Evolutionary conservation across 2,329 filamentous ascomycete species (phyloP).

Genomic region (Penicillium decumbens): DNA sequence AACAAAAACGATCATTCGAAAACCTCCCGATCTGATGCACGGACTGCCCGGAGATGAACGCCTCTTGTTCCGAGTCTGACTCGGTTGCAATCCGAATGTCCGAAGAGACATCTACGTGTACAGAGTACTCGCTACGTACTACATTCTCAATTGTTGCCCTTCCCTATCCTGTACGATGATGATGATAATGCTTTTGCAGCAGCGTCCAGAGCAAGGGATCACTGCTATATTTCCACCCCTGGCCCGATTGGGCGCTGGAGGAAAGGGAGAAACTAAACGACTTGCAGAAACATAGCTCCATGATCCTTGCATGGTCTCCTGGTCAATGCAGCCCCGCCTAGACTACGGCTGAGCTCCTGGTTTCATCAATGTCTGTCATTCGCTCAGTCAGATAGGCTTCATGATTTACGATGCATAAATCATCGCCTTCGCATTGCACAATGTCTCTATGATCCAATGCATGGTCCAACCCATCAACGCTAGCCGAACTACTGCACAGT

Average conservation of each 20-base stretch:
- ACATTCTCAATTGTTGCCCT: not conserved
- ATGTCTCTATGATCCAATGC: not conserved
- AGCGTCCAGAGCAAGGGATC: slow-evolving; percentile 1
- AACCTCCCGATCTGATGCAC: not conserved
- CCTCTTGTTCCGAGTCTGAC: slow-evolving; percentile 2
- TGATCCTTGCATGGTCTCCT: slow-evolving; percentile 16
- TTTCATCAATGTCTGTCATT: slow-evolving; percentile 1
- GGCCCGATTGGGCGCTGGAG: not conserved
- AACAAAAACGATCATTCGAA: too few species aligned
- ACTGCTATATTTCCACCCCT: not conserved
- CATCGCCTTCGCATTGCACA: not conserved
- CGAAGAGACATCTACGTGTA: not conserved
- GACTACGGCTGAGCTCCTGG: slow-evolving; percentile 7
- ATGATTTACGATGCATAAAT: not conserved
- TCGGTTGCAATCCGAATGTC: not conserved
- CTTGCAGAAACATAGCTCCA: slow-evolving; percentile 6
- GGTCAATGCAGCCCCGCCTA: slow-evolving; percentile 3
- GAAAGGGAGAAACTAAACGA: not conserved
- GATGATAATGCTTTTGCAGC: not conserved
- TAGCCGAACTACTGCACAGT: not conserved
- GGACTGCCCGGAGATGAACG: not conserved
- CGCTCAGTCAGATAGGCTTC: not conserved
- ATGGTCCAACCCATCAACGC: not conserved
- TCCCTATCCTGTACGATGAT: not conserved
- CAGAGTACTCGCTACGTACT: not conserved